Percentiles rank a stretch among this genome's conserved stretches.
These are phyloP conservation scores for Dictyostelium brefeldianum DNA, from an alignment of 78 protist species.

Conservation along the genomic window DNA sequence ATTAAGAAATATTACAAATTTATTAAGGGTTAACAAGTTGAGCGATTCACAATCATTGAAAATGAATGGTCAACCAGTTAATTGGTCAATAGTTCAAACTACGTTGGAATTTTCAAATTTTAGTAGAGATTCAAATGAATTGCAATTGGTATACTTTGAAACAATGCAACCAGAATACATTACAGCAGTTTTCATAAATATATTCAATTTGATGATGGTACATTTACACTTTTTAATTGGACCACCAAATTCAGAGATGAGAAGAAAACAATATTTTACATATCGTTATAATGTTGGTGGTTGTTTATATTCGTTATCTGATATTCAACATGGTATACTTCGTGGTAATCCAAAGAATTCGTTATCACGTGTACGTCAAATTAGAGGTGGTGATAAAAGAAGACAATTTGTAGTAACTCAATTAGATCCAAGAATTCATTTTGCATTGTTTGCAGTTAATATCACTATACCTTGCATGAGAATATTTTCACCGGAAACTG, in stretches of 20 bases:
- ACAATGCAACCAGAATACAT: constrained; percentile 43
- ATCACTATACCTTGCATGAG: constrained; percentile 64
- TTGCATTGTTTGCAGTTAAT: constrained; percentile 58
- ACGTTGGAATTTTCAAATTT: constrained; percentile 45
- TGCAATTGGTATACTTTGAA: constrained; percentile 41
- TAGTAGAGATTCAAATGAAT: constrained; percentile 20
- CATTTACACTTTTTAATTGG: constrained; percentile 73
- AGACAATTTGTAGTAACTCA: constrained; percentile 33
- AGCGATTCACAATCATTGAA: constrained; percentile 56
- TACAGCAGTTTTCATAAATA: constrained; percentile 62
- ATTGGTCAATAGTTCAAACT: constrained; percentile 46
- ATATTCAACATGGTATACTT: constrained; percentile 66
- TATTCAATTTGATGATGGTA: constrained; percentile 46
- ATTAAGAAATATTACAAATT: constrained; percentile 14
- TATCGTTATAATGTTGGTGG: constrained; percentile 66
- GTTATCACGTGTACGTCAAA: constrained; percentile 46
- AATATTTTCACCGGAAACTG: constrained; percentile 20
- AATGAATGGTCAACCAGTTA: constrained; percentile 55
- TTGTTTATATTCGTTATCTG: constrained; percentile 28
- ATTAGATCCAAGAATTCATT: constrained; percentile 71
- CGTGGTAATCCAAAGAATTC: constrained; percentile 66
- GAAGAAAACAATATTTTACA: constrained; percentile 33
- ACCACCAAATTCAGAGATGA: constrained; percentile 69
- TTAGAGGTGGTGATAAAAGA: constrained; percentile 65
- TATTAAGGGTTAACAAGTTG: constrained; percentile 34